Percentiles rank a stretch among this genome's conserved stretches.
Evolutionary conservation across 2,329 filamentous ascomycete genomes (phyloP).

Genomic region (Xylaria arbuscula): DNA sequence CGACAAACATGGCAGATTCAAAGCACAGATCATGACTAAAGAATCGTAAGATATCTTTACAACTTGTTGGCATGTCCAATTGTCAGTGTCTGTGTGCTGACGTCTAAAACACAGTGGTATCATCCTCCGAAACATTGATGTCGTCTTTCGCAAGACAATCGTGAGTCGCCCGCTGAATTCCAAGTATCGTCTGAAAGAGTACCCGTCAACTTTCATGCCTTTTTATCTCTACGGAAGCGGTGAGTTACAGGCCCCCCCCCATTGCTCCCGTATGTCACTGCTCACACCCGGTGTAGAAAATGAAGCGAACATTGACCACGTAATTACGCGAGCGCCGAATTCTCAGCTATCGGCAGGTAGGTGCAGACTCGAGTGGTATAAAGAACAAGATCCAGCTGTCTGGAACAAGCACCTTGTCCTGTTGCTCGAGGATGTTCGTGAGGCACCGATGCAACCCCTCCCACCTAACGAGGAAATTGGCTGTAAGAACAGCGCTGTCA

Average conservation of each 20-base stretch:
- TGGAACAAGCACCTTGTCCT: conserved; percentile 47
- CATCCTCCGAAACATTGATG: conserved; percentile 43
- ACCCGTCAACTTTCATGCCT: conserved; percentile 54
- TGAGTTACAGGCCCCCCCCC: conserved; percentile 16
- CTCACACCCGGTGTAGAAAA: conserved; percentile 33
- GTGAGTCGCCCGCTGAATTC: conserved; percentile 54
- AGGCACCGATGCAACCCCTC: conserved; percentile 55
- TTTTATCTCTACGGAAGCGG: conserved; percentile 58
- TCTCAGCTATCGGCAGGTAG: conserved; percentile 49
- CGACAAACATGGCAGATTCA: conserved; percentile 41
- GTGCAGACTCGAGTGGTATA: conserved; percentile 40
- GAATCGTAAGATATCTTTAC: conserved; percentile 43
- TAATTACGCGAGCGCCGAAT: conserved; percentile 57
- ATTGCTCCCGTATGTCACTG: not conserved
- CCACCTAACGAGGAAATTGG: conserved; percentile 45
- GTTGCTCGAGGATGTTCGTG: conserved; percentile 49
- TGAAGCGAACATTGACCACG: conserved; percentile 56
- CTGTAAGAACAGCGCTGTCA: conserved; percentile 43
- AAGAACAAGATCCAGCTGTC: conserved; percentile 25
- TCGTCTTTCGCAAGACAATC: conserved; percentile 43
- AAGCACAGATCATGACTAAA: conserved; percentile 48
- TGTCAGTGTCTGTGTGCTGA: conserved; percentile 8
- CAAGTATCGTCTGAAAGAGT: conserved; percentile 49
- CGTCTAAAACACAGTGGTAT: conserved; percentile 31
- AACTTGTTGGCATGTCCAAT: not conserved